Conservation (phyloP, 768 basidiomycete species). For the Amanita jacksonii region DNA sequence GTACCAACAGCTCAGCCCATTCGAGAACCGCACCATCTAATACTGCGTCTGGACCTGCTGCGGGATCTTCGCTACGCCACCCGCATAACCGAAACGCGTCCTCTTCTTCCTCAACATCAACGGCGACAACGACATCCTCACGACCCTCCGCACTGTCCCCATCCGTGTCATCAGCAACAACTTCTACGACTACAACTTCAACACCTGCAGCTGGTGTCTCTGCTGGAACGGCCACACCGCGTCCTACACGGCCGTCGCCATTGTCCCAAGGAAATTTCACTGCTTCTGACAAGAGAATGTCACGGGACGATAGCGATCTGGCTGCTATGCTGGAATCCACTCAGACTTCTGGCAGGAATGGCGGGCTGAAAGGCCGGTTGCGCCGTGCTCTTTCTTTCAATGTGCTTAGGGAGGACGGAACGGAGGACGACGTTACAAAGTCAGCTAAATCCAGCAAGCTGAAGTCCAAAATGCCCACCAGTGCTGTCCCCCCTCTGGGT, state of each 20-base stretch:
- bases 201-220: slow-evolving; percentile 22
- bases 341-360: slow-evolving; percentile 35
- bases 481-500: slow-evolving; percentile 20
- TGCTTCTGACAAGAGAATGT: slow-evolving; percentile 66
- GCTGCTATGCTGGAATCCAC: slow-evolving; percentile 41
- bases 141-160: slow-evolving; percentile 22
- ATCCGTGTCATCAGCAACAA: slow-evolving; percentile 25
- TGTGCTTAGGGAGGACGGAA: slow-evolving; percentile 47
- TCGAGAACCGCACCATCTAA: slow-evolving; percentile 10
- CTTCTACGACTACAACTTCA: slow-evolving; percentile 24
- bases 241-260: slow-evolving; percentile 51
- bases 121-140: slow-evolving; percentile 24
- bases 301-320: slow-evolving; percentile 66
- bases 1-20: slow-evolving; percentile 12
- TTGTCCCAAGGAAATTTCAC: slow-evolving; percentile 57
- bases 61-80: slow-evolving; percentile 21
- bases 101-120: slow-evolving; percentile 39
- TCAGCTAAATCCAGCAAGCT: slow-evolving; percentile 16
- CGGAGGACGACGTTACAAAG: slow-evolving; percentile 29
- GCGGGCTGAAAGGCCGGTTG: slow-evolving; percentile 70
- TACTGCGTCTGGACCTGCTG: slow-evolving; percentile 13
- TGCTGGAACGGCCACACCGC: slow-evolving; percentile 22
- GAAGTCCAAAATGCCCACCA: slow-evolving; percentile 24
- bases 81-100: slow-evolving; percentile 36
- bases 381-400: slow-evolving; percentile 63